Evolutionary conservation across 257 asterid genomes (phyloP).

Genomic region (Solanum etuberosum): DNA sequence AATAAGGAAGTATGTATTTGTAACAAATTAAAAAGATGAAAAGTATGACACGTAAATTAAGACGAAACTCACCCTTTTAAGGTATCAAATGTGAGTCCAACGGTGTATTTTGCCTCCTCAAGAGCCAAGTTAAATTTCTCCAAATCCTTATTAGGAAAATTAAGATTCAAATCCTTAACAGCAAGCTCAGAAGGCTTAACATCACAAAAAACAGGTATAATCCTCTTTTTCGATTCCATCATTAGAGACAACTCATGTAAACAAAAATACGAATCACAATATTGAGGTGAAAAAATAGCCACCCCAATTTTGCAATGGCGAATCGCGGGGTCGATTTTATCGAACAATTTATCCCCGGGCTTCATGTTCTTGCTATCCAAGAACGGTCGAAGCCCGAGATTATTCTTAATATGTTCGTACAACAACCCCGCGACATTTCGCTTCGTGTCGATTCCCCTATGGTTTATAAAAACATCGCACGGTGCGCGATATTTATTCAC

Average conservation of each 20-base stretch:
- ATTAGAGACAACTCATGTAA: slow-evolving; percentile 58
- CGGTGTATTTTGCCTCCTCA: slow-evolving; percentile 63
- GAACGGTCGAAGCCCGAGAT: slow-evolving; percentile 39
- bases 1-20: not conserved
- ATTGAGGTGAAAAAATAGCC: slow-evolving; percentile 67
- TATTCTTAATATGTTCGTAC: slow-evolving; percentile 36
- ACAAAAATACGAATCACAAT: slow-evolving; percentile 70
- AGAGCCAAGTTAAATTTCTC: slow-evolving; percentile 41
- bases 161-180: slow-evolving; percentile 31
- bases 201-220: slow-evolving; percentile 65
- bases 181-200: slow-evolving; percentile 72
- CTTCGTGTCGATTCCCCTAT: slow-evolving; percentile 74
- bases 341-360: slow-evolving; percentile 67
- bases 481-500: not conserved
- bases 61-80: slow-evolving; percentile 32
- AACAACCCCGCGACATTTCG: slow-evolving; percentile 64
- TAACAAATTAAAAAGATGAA: not conserved
- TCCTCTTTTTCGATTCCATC: slow-evolving; percentile 39
- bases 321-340: slow-evolving; percentile 47
- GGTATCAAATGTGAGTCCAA: slow-evolving; percentile 74
- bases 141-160: slow-evolving; percentile 20
- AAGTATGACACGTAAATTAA: not conserved
- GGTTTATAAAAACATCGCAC: slow-evolving; percentile 76
- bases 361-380: slow-evolving; percentile 82
- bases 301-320: slow-evolving; percentile 51